These are phyloP conservation scores for Leptographium lundbergii DNA, from an alignment of 2,329 filamentous ascomycete genomes.

Conservation along the genomic window DNA sequence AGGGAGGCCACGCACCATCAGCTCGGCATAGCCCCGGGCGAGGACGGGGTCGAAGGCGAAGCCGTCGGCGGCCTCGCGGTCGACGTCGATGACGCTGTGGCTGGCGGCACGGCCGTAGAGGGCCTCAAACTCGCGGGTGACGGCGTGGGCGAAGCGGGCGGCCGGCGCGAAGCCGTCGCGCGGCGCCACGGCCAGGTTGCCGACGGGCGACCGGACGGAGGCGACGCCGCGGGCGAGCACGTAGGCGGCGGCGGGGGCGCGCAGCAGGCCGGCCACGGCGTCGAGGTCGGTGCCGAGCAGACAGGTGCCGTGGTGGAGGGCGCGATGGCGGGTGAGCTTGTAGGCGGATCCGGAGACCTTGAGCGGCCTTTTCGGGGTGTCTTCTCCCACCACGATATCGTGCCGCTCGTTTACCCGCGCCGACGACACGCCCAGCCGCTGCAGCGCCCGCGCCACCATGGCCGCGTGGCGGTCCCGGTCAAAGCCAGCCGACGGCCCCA, in stretches of 20 bases:
- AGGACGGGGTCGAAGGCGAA: conserved; percentile 28
- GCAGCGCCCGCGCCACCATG: conserved; percentile 82
- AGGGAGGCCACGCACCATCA: conserved; percentile 19
- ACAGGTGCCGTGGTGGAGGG: conserved; percentile 88
- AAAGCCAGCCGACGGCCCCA: conserved; percentile 64
- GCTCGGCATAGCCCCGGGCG: conserved; percentile 42
- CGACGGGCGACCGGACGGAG: conserved; percentile 75
- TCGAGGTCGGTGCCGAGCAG: conserved; percentile 64
- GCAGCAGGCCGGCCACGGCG: conserved; percentile 56
- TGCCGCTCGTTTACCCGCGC: conserved; percentile 78
- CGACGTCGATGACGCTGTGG: conserved; percentile 26
- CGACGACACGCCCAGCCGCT: conserved; percentile 47
- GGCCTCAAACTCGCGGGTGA: conserved; percentile 49
- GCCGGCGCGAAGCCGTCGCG: neutral
- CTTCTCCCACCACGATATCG: conserved; percentile 67
- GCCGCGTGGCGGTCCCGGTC: conserved; percentile 78
- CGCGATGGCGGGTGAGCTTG: conserved; percentile 67
- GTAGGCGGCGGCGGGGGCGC: conserved; percentile 58
- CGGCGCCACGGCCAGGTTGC: conserved; percentile 49
- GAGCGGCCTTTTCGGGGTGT: conserved; percentile 6
- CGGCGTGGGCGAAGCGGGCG: conserved; percentile 35
- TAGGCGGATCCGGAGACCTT: conserved; percentile 94
- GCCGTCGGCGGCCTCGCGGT: conserved; percentile 35
- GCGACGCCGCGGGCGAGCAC: conserved; percentile 78
- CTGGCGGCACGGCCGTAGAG: conserved; percentile 44